phyloP scores from a whole-genome alignment of 2,329 filamentous ascomycete species.

The Penicillium sclerotigenum region DNA sequence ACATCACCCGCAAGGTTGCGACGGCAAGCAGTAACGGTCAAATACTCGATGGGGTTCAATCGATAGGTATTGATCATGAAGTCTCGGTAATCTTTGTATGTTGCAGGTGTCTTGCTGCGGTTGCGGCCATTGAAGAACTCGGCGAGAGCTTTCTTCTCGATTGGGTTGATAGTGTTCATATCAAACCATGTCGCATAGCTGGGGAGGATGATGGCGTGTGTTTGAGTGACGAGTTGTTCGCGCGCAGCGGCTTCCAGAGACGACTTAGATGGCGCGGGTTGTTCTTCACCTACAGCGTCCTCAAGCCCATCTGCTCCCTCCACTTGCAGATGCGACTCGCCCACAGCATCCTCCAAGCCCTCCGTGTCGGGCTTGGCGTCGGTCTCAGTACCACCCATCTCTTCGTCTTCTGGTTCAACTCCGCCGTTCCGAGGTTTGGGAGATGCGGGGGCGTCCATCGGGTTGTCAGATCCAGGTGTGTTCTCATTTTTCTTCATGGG shows the following conservation, averaged over 20 bases:
- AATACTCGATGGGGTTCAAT: slow-evolving; percentile 89
- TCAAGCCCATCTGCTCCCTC: slow-evolving; percentile 40
- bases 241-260: slow-evolving; percentile 81
- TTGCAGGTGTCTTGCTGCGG: slow-evolving; percentile 92
- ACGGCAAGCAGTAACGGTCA: slow-evolving; percentile 93
- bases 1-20: slow-evolving; percentile 95
- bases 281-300: slow-evolving; percentile 48
- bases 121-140: slow-evolving; percentile 99
- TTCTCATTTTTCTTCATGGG: slow-evolving; percentile 31
- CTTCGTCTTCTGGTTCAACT: slow-evolving; percentile 65
- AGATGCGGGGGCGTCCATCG: slow-evolving; percentile 66
- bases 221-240: slow-evolving; percentile 87
- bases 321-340: slow-evolving; percentile 42
- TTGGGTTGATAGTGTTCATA: slow-evolving; percentile 85
- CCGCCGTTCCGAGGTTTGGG: slow-evolving; percentile 61
- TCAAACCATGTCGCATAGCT: slow-evolving; percentile 99
- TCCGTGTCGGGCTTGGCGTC: slow-evolving; percentile 47
- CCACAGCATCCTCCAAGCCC: slow-evolving; percentile 46
- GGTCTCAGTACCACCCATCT: slow-evolving; percentile 66
- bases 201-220: slow-evolving; percentile 90
- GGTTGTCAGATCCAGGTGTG: slow-evolving; percentile 55
- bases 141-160: slow-evolving; percentile 90
- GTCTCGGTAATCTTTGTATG: slow-evolving; percentile 98
- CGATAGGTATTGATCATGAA: slow-evolving; percentile 99
- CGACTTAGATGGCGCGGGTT: slow-evolving; percentile 70